Evolutionary conservation across 2,329 filamentous ascomycete species (phyloP), one percentile per base, ranked within the genome.

Genomic region (Chaetomium strumarium): DNA sequence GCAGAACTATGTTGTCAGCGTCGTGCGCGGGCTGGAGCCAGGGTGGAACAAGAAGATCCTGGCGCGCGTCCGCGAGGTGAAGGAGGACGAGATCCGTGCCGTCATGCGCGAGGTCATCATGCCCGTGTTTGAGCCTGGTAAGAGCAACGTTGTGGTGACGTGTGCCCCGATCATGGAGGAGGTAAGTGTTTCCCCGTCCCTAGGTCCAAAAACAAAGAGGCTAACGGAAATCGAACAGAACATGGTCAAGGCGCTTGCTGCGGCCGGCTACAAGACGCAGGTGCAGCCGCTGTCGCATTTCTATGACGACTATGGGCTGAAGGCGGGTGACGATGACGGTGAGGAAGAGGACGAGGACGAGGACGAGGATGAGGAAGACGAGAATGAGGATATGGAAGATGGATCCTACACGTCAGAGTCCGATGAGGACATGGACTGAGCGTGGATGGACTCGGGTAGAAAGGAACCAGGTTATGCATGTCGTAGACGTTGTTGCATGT

Each of bases 231-330:
- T 12, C 38, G 17, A 24, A 1, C 62, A 95, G 90, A 79, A 79
- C 55, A 82, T 96, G 61, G 81, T 86, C 62, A 84, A 84, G 60
- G 84, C 86, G 2, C 88, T 97, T 62, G 78, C 82, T 60, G 75
- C 73, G 1, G 84, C 83, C 52, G 90, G 90, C 0, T 99, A 95
- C 74, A 85, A 84, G 67, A 85, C 86, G 0, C 79, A 88, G 64
- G 78, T 88, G 37, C 84, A 85, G 64, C 76, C 85, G 29, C 75
- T 97, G 46, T 82, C 84, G 39, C 79, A 87, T 62, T 97, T 95
- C 68, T 83, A 95, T 67, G 89, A 96, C 58, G 88, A 90, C 63
- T 97, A 97, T 66, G 92, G 92, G 0, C 71, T 96, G 43, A 79
- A 86, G 66, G 77, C 76, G 2, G 75, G 74, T 4, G 82, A 81